Conservation (phyloP, 176 grass and related monocot species). For the Juncus effusus region DNA sequence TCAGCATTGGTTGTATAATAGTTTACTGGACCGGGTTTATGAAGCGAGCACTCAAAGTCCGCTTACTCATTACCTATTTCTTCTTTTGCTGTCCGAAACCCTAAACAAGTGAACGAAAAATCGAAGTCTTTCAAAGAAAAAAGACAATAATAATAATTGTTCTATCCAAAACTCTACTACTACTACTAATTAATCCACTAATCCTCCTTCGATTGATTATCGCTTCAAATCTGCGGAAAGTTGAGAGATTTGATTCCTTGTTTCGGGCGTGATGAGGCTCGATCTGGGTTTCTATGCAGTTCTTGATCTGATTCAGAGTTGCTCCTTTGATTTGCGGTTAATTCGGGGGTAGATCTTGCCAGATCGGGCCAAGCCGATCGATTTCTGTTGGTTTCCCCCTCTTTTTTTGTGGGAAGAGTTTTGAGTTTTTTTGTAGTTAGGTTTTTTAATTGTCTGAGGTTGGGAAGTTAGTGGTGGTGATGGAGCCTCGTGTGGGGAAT, state of each 20-base stretch:
- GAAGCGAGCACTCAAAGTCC: background rate
- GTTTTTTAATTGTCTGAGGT: conserved; percentile 17
- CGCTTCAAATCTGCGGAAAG: background rate
- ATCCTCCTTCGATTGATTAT: no score
- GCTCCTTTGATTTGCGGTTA: conserved; percentile 20
- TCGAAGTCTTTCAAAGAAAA: background rate
- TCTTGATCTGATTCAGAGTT: conserved; percentile 7
- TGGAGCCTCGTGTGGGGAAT: conserved; percentile 94
- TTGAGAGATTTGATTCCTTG: background rate
- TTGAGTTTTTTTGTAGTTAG: conserved; percentile 9
- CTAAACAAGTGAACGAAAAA: conserved; percentile 14
- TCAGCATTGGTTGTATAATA: background rate
- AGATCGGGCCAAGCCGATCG: conserved; percentile 16
- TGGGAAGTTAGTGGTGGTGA: conserved; percentile 24
- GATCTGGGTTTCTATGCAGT: conserved; percentile 4
- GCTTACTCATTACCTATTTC: conserved; percentile 23
- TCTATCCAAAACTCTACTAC: no score
- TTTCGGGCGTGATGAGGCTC: conserved; percentile 15
- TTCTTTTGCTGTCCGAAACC: conserved; percentile 15
- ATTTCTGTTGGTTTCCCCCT: background rate
- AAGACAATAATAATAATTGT: no score
- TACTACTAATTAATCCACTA: no score
- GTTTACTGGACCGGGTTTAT: background rate
- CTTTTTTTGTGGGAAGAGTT: conserved; percentile 23
- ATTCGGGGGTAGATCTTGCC: conserved; percentile 13